Base-by-base conservation (phyloP, 345 rosid genomes). In the Melastoma malabathricum region DNA sequence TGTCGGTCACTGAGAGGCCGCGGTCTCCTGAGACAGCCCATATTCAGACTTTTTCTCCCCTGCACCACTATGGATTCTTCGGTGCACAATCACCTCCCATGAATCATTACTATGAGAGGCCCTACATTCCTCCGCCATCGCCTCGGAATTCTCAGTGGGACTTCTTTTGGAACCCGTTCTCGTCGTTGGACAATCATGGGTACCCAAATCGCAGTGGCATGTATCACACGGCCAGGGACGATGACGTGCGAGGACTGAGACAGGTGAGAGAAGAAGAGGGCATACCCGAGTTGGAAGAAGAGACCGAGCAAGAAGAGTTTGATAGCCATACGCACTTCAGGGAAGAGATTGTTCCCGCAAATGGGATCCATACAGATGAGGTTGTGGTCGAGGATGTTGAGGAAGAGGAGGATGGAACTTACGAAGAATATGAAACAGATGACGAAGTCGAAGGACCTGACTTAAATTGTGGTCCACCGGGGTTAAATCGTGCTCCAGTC, bases 181-280 rank as follows among this genome's bases (percentile, higher is more conserved):
- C 98, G 2, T 86, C 96, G 1, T 55, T 87, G 55, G 98, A 92
- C 62, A 65, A 80, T 64, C 84, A 87, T 44, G 87, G 86, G 4
- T 87, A 87, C 64, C 74, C 80, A 39, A 59, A 63, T 55, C 67
- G 66, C 29, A 73, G 67, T 44, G 80, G 75, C 62, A 64, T 81
- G 44, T 88, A 88, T 72, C 81, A 75, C 44, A 55, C 67, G 59
- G 72, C 64, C 45, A 50, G 74, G 66, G 94, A 92, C 47, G 95
- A 87, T 75, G 97, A 87, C 48, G 68, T 68, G 22, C 62, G 79
- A 70, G 96, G 89, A 29, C 64, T 86, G 34, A 84, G 94, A 65
- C 85, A 82, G 71, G 97, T 92, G 60, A 64, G 95, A 53, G 97
- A 92, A 58, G 98, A 84, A 75, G 97, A 92, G 74, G 97, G 95